These are phyloP conservation scores for Trichoderma lentiforme DNA, from an alignment of 2,329 filamentous ascomycete species.

Conservation along the genomic window DNA sequence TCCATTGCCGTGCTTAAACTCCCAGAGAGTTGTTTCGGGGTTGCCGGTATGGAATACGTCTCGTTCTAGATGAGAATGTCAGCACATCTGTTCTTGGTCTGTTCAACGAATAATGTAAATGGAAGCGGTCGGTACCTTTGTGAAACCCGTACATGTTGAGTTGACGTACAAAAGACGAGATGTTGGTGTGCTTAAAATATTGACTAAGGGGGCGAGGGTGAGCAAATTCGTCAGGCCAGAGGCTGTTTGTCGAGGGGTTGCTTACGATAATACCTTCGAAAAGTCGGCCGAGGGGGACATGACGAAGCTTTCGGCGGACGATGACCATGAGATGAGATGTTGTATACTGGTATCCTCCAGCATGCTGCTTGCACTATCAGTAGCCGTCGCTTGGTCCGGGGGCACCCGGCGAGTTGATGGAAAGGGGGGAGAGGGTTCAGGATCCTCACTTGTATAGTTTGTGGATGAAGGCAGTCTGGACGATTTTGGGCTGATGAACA, in stretches of 20 bases:
- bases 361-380: slow-evolving; percentile 44
- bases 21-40: slow-evolving; percentile 92
- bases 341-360: slow-evolving; percentile 93
- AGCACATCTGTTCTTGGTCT: not conserved
- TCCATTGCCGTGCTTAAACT: slow-evolving; percentile 97
- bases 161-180: slow-evolving; percentile 96
- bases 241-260: slow-evolving; percentile 27
- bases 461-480: slow-evolving; percentile 98
- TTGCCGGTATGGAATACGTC: slow-evolving; percentile 96
- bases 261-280: slow-evolving; percentile 94
- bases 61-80: slow-evolving; percentile 64
- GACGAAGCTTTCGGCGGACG: slow-evolving; percentile 91
- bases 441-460: slow-evolving; percentile 89
- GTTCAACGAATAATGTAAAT: not conserved
- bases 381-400: not conserved
- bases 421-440: not conserved
- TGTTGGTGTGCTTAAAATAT: slow-evolving; percentile 99
- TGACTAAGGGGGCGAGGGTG: slow-evolving; percentile 56
- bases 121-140: slow-evolving; percentile 65
- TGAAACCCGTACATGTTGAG: slow-evolving; percentile 99
- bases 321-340: slow-evolving; percentile 95
- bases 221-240: not conserved
- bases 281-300: slow-evolving; percentile 98
- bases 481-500: slow-evolving; percentile 91
- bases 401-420: not conserved